These are phyloP conservation scores for Phytophthora macrochlamydospora DNA, from an alignment of 352 stramenopile species.

Conservation along the genomic window DNA sequence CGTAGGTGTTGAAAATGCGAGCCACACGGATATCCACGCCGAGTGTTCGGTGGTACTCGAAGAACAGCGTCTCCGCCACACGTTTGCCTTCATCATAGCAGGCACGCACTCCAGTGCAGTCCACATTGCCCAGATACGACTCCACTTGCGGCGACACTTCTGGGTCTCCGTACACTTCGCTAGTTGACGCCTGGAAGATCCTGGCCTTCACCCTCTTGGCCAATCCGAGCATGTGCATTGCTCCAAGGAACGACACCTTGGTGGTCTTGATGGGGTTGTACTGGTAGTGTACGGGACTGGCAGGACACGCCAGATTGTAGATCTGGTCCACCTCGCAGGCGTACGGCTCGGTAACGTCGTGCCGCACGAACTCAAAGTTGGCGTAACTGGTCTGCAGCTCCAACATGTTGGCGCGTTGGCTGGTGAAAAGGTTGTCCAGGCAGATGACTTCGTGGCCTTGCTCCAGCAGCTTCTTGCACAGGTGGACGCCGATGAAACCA, in stretches of 20 bases:
- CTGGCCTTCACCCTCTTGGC: slow-evolving; percentile 96
- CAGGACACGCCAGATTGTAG: slow-evolving; percentile 99
- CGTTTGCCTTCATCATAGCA: slow-evolving; percentile 99
- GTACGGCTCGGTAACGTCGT: slow-evolving; percentile 97
- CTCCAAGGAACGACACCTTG: slow-evolving; percentile 91
- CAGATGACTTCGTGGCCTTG: slow-evolving; percentile 97
- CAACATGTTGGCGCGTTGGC: slow-evolving; percentile 70
- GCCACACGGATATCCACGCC: slow-evolving; percentile 95
- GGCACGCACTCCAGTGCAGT: slow-evolving; percentile 96
- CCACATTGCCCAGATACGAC: slow-evolving; percentile 91
- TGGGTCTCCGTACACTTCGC: slow-evolving; percentile 98
- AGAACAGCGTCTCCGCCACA: slow-evolving; percentile 99
- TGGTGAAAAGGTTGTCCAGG: slow-evolving; percentile 97
- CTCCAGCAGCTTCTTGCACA: slow-evolving; percentile 92
- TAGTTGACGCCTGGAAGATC: slow-evolving; percentile 98
- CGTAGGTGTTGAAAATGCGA: slow-evolving; percentile 99
- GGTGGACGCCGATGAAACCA: slow-evolving; percentile 94
- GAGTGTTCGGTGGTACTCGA: slow-evolving; percentile 96
- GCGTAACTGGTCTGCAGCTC: slow-evolving; percentile 62
- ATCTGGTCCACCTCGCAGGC: slow-evolving; percentile 98
- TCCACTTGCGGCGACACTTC: slow-evolving; percentile 93
- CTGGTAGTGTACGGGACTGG: slow-evolving; percentile 99
- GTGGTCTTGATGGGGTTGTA: slow-evolving; percentile 99
- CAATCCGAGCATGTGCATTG: slow-evolving; percentile 98
- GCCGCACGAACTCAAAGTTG: slow-evolving; percentile 95